Evolutionary conservation across 176 grass and related monocot genomes (phyloP), one percentile per base, ranked within the genome.

Genomic region (Leersia perrieri): DNA sequence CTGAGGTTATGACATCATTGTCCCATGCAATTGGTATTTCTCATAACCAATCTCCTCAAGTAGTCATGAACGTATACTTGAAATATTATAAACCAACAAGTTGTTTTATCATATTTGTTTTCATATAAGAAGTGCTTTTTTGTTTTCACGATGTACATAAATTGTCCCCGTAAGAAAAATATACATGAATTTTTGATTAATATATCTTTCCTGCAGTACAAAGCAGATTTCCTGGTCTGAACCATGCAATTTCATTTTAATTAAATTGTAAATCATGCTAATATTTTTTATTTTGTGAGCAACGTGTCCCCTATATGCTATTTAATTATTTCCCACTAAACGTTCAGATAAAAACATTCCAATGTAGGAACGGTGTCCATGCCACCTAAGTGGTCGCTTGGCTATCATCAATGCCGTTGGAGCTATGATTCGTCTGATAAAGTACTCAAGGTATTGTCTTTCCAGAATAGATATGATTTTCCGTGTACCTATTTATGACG

Each of bases 391-490:
- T 98, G 95, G 95, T 90, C 87, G 63, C 81, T 98, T 82, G 95
- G 95, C 15, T 98, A 98, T 80, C 95, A 98, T 86, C 95, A 98
- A 85, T 98, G 95, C 74, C 88, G 95, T 62, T 98, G 88, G 88
- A 98, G 95, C 82, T 98, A 98, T 83, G 87, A 90, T 81, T 85
- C 90, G 80, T 91, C 86, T 81, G 92, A 90, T 57, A 91, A 84
- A 94, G 95, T 98, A 70, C 76, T 87, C 15, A 84, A 98, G 95
- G 95, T 94, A 94, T 55, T 57, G 75, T 78, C 40, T 70, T 62
- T 22, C 40, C 45, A 68, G 11, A 41, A 23, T 60, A 4, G 13
- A 11, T 44, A 44, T 33, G 65, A 27, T 41, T 47, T 34, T 72
- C 51, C 55, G 14, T 69, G 34, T 47, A 66, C 60, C 55, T 36